Base-by-base conservation (phyloP, 192 early-diverging fungal genomes). In the Umbelopsis ramanniana region DNA sequence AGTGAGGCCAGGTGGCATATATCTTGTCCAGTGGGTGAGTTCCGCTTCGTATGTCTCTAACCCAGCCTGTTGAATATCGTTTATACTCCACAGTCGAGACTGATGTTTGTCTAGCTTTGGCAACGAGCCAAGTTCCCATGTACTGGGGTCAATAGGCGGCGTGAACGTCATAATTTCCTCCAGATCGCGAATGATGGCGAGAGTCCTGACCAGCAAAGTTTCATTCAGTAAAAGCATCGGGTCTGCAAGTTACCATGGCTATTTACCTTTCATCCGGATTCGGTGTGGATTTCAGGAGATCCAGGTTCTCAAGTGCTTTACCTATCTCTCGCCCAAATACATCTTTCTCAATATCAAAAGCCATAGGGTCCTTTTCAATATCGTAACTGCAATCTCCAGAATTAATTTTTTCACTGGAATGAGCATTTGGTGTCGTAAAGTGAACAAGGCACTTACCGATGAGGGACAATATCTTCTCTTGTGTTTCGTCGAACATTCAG, bases 331-430 rank as follows among this genome's bases (percentile, higher is more conserved):
- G 35, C 35, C 26, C 23, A 57, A 68, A 76, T 9, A 67, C 52
- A 76, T 72, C 60, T 0, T 46, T 40, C 43, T 76, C 75, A 12
- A 76, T 46, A 19, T 75, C 40, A 10, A 15, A 50, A 71, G 70
- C 69, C 4, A 71, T 6, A 21, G 11, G 8, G 45, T 72, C 37
- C 24, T 68, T 46, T 2, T 45, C 24, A 21, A n/a, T 19, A 54
- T 72, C 43, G 8, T 47, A 72, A 33, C 52, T 57, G 40, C 40
- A 43, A 43, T n/a, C n/a, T n/a, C n/a, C 29, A 29, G 1, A 1
- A 29, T 29, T 29, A 29, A 29, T 29, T 29, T 29, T 29, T 29
- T 29, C 29, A 29, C 29, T 29, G 29, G 29, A 29, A 29, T 29
- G 29, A 29, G 40, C 40, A 43, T 50, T n/a, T n/a, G n/a, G 0